Conservation (phyloP, 176 grass and related monocot species). For the Pontederia paniculata region DNA sequence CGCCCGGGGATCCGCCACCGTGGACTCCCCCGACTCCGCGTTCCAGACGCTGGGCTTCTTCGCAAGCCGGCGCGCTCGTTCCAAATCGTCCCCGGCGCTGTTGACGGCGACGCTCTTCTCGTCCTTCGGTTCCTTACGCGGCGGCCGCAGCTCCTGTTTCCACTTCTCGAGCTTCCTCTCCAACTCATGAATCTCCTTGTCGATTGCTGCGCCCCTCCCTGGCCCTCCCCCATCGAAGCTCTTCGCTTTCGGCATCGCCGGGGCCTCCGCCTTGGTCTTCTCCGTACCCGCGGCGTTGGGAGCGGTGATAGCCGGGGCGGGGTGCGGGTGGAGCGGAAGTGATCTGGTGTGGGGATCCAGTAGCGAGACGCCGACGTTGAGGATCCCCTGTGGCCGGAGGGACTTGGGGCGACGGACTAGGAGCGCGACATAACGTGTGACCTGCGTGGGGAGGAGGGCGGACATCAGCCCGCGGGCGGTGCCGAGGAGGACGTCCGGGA, state of each 20-base stretch:
- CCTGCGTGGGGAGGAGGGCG: conserved; percentile 9
- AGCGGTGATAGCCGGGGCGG: not conserved
- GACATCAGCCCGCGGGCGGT: conserved; percentile 25
- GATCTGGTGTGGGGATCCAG: conserved; percentile 18
- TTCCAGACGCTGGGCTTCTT: conserved; percentile 9
- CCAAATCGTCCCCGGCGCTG: not conserved
- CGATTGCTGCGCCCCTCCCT: not conserved
- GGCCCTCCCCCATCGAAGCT: not conserved
- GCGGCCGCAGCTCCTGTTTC: not conserved
- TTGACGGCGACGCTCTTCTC: not conserved
- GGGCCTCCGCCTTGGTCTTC: not conserved
- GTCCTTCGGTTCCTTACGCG: conserved; percentile 1
- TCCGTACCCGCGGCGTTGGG: conserved; percentile 1
- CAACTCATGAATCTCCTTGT: not conserved
- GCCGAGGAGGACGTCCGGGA: conserved; percentile 16
- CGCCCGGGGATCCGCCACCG: not conserved
- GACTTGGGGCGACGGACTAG: conserved; percentile 25
- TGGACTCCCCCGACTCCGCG: conserved; percentile 6
- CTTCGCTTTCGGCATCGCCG: not conserved
- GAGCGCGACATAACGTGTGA: conserved; percentile 17
- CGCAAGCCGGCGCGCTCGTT: not conserved
- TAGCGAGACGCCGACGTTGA: conserved; percentile 23
- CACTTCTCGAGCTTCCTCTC: conserved; percentile 16
- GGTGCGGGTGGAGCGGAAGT: conserved; percentile 9
- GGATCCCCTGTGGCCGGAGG: conserved; percentile 28